These are phyloP conservation scores for Carex arenaria DNA, from an alignment of 202 grass and related monocot species.

Conservation along the genomic window DNA sequence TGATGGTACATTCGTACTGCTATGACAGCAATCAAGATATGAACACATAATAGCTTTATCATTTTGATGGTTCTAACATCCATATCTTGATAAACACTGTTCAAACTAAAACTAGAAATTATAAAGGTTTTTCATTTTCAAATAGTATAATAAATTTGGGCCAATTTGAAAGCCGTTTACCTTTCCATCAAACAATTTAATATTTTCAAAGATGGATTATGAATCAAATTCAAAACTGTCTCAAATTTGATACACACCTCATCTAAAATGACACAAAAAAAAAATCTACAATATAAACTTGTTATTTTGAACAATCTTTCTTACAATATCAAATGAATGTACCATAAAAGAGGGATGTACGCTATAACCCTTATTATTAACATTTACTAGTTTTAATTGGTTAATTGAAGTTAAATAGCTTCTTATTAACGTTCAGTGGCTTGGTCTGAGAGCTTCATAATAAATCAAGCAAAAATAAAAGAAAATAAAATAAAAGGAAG, in stretches of 20 bases:
- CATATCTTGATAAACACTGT: neutral
- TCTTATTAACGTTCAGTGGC: neutral
- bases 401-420: constrained; percentile 8
- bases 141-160: neutral
- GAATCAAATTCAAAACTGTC: neutral
- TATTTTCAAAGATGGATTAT: neutral
- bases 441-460: neutral
- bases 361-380: neutral
- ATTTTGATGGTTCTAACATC: neutral
- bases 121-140: neutral
- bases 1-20: too few relatives aligned
- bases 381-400: neutral
- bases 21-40: neutral
- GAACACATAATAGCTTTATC: neutral
- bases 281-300: neutral
- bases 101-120: neutral
- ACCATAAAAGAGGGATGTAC: neutral
- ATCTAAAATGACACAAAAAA: neutral
- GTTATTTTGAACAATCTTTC: neutral
- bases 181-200: neutral
- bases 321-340: neutral
- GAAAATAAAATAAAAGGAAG: neutral
- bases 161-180: neutral
- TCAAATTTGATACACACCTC: neutral
- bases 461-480: constrained; percentile 5